Evolutionary conservation across 441 rosid genomes (phyloP).

Genomic region (Isatis lusitanica): DNA sequence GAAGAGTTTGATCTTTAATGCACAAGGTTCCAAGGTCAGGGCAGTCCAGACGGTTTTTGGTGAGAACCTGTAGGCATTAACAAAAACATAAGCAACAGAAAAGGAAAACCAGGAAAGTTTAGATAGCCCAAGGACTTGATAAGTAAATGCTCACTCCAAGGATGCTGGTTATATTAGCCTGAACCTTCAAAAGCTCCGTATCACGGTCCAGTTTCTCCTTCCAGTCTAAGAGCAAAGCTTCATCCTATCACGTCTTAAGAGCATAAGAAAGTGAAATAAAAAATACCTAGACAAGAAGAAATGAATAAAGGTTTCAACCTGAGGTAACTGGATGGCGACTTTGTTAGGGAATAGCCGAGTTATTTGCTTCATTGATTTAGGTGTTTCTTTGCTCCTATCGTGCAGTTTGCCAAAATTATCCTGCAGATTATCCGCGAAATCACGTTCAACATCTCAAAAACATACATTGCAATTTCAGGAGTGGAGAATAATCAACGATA

Average conservation of each 20-base stretch:
- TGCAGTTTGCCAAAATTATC: conserved; percentile 87
- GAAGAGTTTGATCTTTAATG: conserved; percentile 79
- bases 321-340: conserved; percentile 95
- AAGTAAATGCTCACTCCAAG: conserved; percentile 58
- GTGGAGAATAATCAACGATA: not conserved
- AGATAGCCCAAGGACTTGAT: conserved; percentile 1
- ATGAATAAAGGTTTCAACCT: conserved; percentile 48
- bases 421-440: conserved; percentile 42
- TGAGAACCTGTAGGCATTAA: conserved; percentile 41
- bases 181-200: conserved; percentile 83
- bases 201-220: conserved; percentile 95
- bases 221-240: conserved; percentile 88
- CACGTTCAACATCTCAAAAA: conserved; percentile 16
- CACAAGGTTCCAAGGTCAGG: conserved; percentile 72
- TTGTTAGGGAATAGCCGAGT: conserved; percentile 93
- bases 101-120: not conserved
- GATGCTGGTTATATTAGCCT: conserved; percentile 67
- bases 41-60: conserved; percentile 68
- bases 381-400: conserved; percentile 89
- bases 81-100: conserved; percentile 5
- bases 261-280: conserved; percentile 28
- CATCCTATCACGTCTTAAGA: conserved; percentile 64
- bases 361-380: conserved; percentile 89
- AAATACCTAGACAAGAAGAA: conserved; percentile 2
- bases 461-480: not conserved